phyloP scores from a whole-genome alignment of 768 basidiomycete species.

The Hirschioporus abietinus region DNA sequence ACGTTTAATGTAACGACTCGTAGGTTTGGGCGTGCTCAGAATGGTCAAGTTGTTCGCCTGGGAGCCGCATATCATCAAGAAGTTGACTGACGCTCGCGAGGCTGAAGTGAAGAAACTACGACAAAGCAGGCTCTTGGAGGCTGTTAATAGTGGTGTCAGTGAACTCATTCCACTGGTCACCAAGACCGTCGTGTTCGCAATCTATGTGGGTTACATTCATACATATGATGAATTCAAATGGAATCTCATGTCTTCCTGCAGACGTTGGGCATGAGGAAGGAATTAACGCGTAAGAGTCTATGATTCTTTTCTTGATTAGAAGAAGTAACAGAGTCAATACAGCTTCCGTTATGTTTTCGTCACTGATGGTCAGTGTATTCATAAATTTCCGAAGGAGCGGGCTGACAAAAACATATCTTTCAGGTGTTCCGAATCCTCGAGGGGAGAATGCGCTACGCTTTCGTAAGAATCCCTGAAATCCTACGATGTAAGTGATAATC shows the following conservation, averaged over 20 bases:
- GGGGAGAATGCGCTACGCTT: not conserved
- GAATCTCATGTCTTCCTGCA: not conserved
- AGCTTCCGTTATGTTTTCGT: not conserved
- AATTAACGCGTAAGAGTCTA: not conserved
- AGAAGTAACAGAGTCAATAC: not conserved
- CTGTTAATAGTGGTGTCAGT: constrained; percentile 41
- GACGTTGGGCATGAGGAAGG: not conserved
- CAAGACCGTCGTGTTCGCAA: constrained; percentile 60
- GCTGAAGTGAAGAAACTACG: constrained; percentile 53
- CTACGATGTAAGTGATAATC: not conserved
- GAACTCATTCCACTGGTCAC: constrained; percentile 52
- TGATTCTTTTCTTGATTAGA: not conserved
- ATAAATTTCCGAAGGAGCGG: not conserved
- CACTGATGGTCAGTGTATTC: not conserved
- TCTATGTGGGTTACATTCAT: constrained; percentile 39
- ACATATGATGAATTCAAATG: not conserved
- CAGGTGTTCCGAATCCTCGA: not conserved
- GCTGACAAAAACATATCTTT: not conserved
- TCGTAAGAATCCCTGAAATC: not conserved
- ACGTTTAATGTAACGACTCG: constrained; percentile 19
- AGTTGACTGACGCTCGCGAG: constrained; percentile 51
- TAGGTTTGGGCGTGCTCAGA: constrained; percentile 48
- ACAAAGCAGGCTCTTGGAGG: constrained; percentile 46
- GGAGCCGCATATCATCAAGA: constrained; percentile 42
- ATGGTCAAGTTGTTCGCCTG: constrained; percentile 73